Evolutionary conservation across 495 filamentous ascomycete species (phyloP).

Genomic region (Lophiostoma macrostomum): DNA sequence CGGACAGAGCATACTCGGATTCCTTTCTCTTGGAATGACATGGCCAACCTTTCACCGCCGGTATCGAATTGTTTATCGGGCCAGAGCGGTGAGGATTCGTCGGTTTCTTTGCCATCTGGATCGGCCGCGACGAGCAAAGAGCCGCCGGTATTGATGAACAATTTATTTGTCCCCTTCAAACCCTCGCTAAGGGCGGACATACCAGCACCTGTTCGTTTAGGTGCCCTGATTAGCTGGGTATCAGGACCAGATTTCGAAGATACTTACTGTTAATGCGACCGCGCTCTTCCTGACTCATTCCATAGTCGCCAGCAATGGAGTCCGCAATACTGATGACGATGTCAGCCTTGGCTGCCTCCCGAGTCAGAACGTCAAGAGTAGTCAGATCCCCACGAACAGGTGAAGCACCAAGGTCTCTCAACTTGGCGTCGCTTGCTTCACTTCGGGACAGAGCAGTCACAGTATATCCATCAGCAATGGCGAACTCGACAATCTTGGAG

Average conservation of each 20-base stretch:
- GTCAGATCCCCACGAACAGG: slow-evolving; percentile 41
- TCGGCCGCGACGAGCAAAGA: slow-evolving; percentile 36
- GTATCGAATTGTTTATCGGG: slow-evolving; percentile 26
- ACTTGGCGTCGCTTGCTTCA: slow-evolving; percentile 36
- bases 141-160: slow-evolving; percentile 41
- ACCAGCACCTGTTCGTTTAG: no score
- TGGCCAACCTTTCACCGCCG: slow-evolving; percentile 30
- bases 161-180: slow-evolving; percentile 37
- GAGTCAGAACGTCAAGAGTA: slow-evolving; percentile 38
- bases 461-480: slow-evolving; percentile 40
- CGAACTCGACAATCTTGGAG: slow-evolving; percentile 34
- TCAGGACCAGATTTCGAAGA: no score
- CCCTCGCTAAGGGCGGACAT: slow-evolving; percentile 41
- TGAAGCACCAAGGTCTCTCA: slow-evolving; percentile 39
- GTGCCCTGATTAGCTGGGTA: no score
- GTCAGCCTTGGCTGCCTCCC: slow-evolving; percentile 39
- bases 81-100: slow-evolving; percentile 34
- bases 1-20: slow-evolving; percentile 40
- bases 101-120: slow-evolving; percentile 39
- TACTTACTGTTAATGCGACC: slow-evolving; percentile 35
- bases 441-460: slow-evolving; percentile 43
- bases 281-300: slow-evolving; percentile 16
- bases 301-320: slow-evolving; percentile 25
- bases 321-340: slow-evolving; percentile 43
- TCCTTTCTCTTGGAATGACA: slow-evolving; percentile 33